Evolutionary conservation across 169 alveolate genomes (phyloP).

Genomic region (Plasmodium knowlesi): DNA sequence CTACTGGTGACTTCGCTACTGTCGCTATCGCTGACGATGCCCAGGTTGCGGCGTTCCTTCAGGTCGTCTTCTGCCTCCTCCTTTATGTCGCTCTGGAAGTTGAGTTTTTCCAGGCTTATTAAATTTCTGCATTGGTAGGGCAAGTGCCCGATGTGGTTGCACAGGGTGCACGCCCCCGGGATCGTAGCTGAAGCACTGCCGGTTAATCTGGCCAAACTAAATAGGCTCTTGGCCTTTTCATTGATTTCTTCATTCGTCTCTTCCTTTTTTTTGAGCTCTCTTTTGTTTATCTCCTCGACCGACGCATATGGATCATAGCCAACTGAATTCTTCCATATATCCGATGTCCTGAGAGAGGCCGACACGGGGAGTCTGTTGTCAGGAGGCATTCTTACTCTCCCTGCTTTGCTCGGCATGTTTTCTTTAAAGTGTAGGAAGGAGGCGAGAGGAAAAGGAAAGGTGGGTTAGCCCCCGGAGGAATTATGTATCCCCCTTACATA

Average conservation of each 20-base stretch:
- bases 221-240: slow-evolving; percentile 57
- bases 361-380: slow-evolving; percentile 72
- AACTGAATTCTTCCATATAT: slow-evolving; percentile 75
- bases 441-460: background rate
- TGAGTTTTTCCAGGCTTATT: slow-evolving; percentile 7
- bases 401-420: slow-evolving; percentile 72
- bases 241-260: slow-evolving; percentile 35
- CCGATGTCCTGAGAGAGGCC: slow-evolving; percentile 73
- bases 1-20: background rate
- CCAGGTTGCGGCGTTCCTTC: slow-evolving; percentile 57
- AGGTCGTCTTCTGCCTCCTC: slow-evolving; percentile 58
- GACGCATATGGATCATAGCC: slow-evolving; percentile 78
- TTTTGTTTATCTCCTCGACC: slow-evolving; percentile 53
- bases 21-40: slow-evolving; percentile 10
- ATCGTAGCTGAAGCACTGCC: slow-evolving; percentile 47
- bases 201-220: slow-evolving; percentile 31
- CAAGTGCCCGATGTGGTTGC: slow-evolving; percentile 69
- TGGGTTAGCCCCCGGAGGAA: background rate
- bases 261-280: slow-evolving; percentile 11
- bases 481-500: background rate
- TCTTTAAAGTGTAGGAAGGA: background rate
- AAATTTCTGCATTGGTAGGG: slow-evolving; percentile 73
- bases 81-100: slow-evolving; percentile 31
- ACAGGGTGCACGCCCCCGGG: slow-evolving; percentile 74
- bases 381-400: slow-evolving; percentile 75